Evolutionary conservation across 208 protist species (phyloP).

Genomic region (Trypanosoma lewisi): DNA sequence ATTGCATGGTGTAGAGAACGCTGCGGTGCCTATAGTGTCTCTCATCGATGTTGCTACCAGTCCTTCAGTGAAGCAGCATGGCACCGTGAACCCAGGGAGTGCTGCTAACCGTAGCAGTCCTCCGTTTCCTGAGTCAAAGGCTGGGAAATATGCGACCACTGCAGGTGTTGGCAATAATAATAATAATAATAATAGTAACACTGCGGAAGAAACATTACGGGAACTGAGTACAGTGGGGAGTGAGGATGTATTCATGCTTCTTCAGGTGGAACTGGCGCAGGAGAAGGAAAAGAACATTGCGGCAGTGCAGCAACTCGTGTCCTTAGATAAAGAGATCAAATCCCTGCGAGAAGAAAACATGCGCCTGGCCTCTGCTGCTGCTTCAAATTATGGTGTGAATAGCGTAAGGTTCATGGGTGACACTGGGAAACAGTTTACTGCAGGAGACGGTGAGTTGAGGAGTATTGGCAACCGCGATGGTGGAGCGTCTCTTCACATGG

Average conservation of each 20-base stretch:
- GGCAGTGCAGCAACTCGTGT: conserved; percentile 47
- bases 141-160: neutral
- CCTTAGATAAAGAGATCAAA: conserved; percentile 46
- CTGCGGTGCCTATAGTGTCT: neutral
- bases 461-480: neutral
- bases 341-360: conserved; percentile 43
- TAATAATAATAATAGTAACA: neutral
- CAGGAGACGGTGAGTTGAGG: neutral
- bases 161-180: neutral
- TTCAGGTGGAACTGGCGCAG: conserved; percentile 59
- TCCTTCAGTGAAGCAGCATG: neutral
- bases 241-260: neutral
- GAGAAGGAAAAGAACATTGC: conserved; percentile 80
- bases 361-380: conserved; percentile 16
- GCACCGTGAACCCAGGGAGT: no score
- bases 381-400: neutral
- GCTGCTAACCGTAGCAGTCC: no score
- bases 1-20: neutral
- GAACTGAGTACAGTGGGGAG: neutral
- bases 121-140: neutral
- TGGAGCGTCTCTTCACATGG: conserved; percentile 1
- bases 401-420: neutral
- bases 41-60: neutral
- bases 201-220: neutral
- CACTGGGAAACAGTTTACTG: no score